These are phyloP conservation scores for Epicoccum sorghinum DNA, from an alignment of 2,329 filamentous ascomycete genomes.

Conservation along the genomic window DNA sequence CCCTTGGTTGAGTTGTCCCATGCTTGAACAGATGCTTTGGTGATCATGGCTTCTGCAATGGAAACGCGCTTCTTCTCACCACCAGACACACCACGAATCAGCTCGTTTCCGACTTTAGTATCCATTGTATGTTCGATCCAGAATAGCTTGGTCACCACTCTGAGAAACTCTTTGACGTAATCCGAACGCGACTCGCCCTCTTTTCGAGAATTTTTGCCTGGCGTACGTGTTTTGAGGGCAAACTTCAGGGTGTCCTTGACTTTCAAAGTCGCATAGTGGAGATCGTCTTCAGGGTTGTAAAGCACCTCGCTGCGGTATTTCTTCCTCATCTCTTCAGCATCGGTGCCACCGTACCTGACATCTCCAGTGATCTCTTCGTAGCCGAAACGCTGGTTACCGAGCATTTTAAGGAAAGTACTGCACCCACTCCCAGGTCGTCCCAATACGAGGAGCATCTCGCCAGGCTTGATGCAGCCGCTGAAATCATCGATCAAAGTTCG, in stretches of 20 bases:
- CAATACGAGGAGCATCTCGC: constrained; percentile 73
- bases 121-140: constrained; percentile 74
- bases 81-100: constrained; percentile 66
- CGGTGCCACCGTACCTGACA: constrained; percentile 60
- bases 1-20: constrained; percentile 72
- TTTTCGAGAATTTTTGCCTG: constrained; percentile 65
- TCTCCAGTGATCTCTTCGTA: constrained; percentile 65
- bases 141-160: constrained; percentile 73
- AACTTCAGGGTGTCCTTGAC: constrained; percentile 77
- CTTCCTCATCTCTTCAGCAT: constrained; percentile 57
- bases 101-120: constrained; percentile 77
- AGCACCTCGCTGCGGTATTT: constrained; percentile 70
- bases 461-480: constrained; percentile 73
- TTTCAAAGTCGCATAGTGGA: constrained; percentile 78
- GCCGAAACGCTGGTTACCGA: constrained; percentile 68
- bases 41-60: constrained; percentile 58
- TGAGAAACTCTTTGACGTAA: constrained; percentile 66
- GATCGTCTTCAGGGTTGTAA: constrained; percentile 79
- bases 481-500: constrained; percentile 69
- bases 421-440: constrained; percentile 73
- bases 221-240: constrained; percentile 71
- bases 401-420: constrained; percentile 72
- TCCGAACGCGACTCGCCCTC: constrained; percentile 66
- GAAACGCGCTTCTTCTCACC: constrained; percentile 57
- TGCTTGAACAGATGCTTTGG: constrained; percentile 43